Evolutionary conservation across 495 filamentous ascomycete genomes (phyloP).

Genomic region (Penicillium waksmanii): DNA sequence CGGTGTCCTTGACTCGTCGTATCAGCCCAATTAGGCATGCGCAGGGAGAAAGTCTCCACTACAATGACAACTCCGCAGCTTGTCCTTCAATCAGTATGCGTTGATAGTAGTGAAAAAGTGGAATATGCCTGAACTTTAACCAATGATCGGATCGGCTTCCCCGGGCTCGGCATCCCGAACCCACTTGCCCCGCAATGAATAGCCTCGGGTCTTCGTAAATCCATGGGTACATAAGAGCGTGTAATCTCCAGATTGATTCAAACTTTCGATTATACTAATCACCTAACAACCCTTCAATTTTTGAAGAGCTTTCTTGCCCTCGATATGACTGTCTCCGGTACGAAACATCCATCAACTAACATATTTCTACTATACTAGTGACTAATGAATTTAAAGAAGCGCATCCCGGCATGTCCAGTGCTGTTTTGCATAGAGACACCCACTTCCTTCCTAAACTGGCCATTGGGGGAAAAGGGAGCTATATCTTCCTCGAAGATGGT

Average conservation of each 20-base stretch:
- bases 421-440: conserved; percentile 49
- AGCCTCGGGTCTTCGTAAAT: conserved; percentile 22
- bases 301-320: neutral
- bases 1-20: conserved; percentile 1
- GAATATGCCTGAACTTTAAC: conserved; percentile 3
- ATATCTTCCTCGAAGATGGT: conserved; percentile 59
- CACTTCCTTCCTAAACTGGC: conserved; percentile 44
- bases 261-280: neutral
- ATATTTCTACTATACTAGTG: neutral
- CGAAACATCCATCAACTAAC: neutral
- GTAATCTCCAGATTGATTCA: conserved; percentile 1
- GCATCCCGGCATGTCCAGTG: conserved; percentile 28
- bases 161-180: conserved; percentile 37
- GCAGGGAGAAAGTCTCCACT: conserved; percentile 7
- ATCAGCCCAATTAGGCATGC: conserved; percentile 12
- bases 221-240: conserved; percentile 15
- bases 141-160: conserved; percentile 38
- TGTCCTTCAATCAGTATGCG: conserved; percentile 10
- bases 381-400: conserved; percentile 5
- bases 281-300: neutral
- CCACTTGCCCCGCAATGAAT: conserved; percentile 26
- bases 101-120: conserved; percentile 3
- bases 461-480: conserved; percentile 47
- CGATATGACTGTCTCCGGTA: neutral
- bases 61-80: neutral